phyloP scores from a whole-genome alignment of 116 monocot species.

The Cymodocea nodosa region DNA sequence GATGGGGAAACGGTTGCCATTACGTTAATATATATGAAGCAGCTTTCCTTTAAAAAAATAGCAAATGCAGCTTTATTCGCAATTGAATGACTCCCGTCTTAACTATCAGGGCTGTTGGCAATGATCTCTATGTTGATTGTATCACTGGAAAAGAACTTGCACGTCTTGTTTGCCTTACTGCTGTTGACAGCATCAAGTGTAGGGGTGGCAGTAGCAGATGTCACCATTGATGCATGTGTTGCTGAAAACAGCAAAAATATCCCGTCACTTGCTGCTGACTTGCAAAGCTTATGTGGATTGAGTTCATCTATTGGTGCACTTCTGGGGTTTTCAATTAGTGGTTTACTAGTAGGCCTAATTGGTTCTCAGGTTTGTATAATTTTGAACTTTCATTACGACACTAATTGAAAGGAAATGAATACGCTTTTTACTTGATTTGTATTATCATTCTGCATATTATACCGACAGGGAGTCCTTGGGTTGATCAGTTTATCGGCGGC shows the following conservation, averaged over 20 bases:
- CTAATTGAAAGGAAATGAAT: too few species aligned
- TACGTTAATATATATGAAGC: too few species aligned
- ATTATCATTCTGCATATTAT: background rate
- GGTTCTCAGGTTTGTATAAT: constrained; percentile 44
- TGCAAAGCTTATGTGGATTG: constrained; percentile 81
- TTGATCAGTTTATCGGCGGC: constrained; percentile 39
- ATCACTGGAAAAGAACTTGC: constrained; percentile 30
- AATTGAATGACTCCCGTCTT: background rate
- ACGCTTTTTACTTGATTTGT: too few species aligned
- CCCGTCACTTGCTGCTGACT: constrained; percentile 72
- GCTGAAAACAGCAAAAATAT: constrained; percentile 60
- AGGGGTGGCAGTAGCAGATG: constrained; percentile 69
- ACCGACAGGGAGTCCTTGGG: constrained; percentile 51
- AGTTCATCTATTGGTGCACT: constrained; percentile 67
- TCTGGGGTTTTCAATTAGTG: constrained; percentile 69
- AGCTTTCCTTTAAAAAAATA: too few species aligned
- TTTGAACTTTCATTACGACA: too few species aligned
- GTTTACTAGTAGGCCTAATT: constrained; percentile 53
- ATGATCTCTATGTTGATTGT: constrained; percentile 51
- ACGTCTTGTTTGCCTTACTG: constrained; percentile 35
- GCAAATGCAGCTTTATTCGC: background rate
- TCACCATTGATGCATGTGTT: constrained; percentile 82
- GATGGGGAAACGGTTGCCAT: too few species aligned
- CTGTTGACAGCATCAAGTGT: constrained; percentile 51
- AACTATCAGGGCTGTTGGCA: constrained; percentile 47